These are phyloP conservation scores for Chlorella sorokiniana DNA, from an alignment of 139 green algal species.

Conservation along the genomic window DNA sequence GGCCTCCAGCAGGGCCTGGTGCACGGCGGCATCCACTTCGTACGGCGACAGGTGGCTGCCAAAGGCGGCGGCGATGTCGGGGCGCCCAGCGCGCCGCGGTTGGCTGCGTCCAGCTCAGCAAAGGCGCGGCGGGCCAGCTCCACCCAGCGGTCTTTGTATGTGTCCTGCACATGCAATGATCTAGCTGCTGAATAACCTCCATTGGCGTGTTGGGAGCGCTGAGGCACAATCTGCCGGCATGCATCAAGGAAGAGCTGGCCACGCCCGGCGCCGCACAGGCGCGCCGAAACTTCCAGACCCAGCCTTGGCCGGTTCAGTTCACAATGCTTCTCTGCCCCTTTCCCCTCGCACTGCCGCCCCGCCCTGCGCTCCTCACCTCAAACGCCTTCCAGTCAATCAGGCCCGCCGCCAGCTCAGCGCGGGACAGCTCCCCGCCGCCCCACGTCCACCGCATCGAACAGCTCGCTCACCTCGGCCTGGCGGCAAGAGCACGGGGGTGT, in stretches of 20 bases:
- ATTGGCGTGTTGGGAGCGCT: too few relatives aligned
- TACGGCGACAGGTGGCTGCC: conserved; percentile 22
- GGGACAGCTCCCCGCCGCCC: conserved; percentile 8
- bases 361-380: too few relatives aligned
- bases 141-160: conserved; percentile 35
- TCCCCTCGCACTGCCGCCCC: too few relatives aligned
- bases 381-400: conserved; percentile 41
- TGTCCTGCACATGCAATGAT: conserved; percentile 1
- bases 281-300: too few relatives aligned
- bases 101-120: conserved; percentile 34
- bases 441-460: conserved; percentile 41
- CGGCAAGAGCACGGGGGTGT: background rate
- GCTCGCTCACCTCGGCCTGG: conserved; percentile 27
- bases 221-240: too few relatives aligned
- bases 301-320: too few relatives aligned
- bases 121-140: conserved; percentile 32
- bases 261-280: too few relatives aligned
- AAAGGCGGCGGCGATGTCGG: conserved; percentile 40
- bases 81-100: conserved; percentile 13
- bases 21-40: conserved; percentile 41
- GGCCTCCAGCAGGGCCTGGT: conserved; percentile 32
- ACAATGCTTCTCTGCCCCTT: too few relatives aligned
- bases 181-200: too few relatives aligned
- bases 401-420: conserved; percentile 24
- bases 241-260: too few relatives aligned